Evolutionary conservation across 2,329 filamentous ascomycete genomes (phyloP).

Genomic region (Zymoseptoria crescenta): DNA sequence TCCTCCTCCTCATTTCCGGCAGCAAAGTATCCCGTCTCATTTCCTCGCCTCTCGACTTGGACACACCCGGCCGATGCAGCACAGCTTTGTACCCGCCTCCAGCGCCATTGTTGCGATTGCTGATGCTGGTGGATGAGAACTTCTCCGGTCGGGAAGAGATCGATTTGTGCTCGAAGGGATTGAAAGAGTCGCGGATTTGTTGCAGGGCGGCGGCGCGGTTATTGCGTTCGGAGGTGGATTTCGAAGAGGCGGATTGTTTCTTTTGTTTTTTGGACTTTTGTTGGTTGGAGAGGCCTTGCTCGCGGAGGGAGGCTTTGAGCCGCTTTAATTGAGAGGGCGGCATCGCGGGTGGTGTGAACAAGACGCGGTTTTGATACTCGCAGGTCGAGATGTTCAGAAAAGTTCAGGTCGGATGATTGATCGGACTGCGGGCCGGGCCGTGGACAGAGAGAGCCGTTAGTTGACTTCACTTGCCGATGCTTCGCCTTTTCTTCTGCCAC

Average conservation of each 20-base stretch:
- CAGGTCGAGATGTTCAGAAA: not conserved
- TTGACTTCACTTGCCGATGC: too few species aligned
- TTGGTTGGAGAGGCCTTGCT: constrained; percentile 82
- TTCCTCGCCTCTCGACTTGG: constrained; percentile 81
- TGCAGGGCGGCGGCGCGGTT: constrained; percentile 71
- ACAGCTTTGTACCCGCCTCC: constrained; percentile 47
- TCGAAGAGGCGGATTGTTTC: constrained; percentile 36
- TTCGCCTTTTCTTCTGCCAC: too few species aligned
- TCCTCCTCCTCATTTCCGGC: constrained; percentile 80
- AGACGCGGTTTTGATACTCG: not conserved
- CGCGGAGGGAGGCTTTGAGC: constrained; percentile 80
- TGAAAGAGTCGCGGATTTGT: constrained; percentile 89
- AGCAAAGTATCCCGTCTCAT: constrained; percentile 74
- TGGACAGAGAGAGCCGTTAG: too few species aligned
- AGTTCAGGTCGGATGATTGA: not conserved
- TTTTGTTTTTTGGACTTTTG: constrained; percentile 93
- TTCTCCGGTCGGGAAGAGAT: constrained; percentile 60
- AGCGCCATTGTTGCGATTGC: constrained; percentile 21
- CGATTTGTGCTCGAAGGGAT: constrained; percentile 86
- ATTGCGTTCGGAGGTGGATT: constrained; percentile 64
- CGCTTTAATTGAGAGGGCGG: constrained; percentile 93
- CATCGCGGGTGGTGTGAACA: constrained; percentile 48
- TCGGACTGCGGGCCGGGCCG: not conserved
- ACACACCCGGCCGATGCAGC: constrained; percentile 69
- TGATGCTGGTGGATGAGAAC: constrained; percentile 55